Conservation (phyloP, 331 rosid species). For the Saraca asoca region DNA sequence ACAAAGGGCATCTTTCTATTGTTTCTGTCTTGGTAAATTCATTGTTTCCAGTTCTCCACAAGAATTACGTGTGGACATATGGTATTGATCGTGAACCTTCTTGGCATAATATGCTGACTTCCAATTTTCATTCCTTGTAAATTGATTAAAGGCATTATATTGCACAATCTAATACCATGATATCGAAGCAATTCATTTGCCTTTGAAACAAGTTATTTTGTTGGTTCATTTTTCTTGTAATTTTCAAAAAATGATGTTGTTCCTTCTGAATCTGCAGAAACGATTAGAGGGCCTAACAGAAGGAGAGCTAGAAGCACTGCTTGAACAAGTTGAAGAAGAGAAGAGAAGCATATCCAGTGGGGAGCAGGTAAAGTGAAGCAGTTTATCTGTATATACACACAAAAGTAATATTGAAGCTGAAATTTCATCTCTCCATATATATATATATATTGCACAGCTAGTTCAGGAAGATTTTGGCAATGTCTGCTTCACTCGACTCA, state of each 20-base stretch:
- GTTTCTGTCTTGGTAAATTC: slow-evolving; percentile 16
- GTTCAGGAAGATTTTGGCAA: slow-evolving; percentile 26
- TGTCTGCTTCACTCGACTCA: slow-evolving; percentile 21
- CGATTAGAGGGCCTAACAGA: slow-evolving; percentile 92
- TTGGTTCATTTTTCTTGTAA: neutral
- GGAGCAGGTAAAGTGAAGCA: slow-evolving; percentile 51
- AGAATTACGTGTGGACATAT: slow-evolving; percentile 26
- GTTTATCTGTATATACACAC: slow-evolving; percentile 31
- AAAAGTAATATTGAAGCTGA: slow-evolving; percentile 1
- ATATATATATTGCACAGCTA: neutral
- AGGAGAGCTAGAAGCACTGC: slow-evolving; percentile 85
- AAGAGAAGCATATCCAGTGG: slow-evolving; percentile 58
- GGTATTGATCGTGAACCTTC: slow-evolving; percentile 23
- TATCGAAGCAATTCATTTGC: neutral
- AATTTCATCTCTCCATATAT: too few species aligned
- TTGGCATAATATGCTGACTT: neutral
- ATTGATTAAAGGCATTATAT: slow-evolving; percentile 4
- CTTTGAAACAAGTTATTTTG: neutral
- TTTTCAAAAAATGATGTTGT: neutral
- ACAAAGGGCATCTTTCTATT: slow-evolving; percentile 19
- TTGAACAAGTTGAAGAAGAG: slow-evolving; percentile 96
- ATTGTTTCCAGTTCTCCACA: slow-evolving; percentile 15
- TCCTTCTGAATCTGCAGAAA: slow-evolving; percentile 65
- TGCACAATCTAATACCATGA: neutral
- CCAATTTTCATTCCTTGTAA: neutral